These are phyloP conservation scores for Phytopythium cucurbitacearum DNA, from an alignment of 352 stramenopile species.

Conservation along the genomic window DNA sequence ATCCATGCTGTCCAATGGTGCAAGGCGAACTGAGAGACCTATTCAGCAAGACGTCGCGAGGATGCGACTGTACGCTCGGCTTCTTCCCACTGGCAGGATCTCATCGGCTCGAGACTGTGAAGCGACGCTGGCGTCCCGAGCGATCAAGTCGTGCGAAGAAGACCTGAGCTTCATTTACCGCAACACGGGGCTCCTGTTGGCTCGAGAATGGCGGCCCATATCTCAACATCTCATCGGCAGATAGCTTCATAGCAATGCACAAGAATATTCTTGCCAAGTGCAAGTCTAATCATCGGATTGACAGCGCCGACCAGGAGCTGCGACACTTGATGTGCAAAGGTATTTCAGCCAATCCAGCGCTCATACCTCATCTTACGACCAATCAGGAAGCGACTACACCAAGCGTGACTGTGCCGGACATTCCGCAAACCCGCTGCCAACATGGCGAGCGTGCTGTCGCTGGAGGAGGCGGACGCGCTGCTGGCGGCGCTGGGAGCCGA, in stretches of 20 bases:
- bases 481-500: conserved; percentile 6
- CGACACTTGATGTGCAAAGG: no score
- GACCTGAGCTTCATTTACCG: conserved; percentile 33
- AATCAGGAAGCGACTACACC: no score
- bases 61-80: conserved; percentile 3
- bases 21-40: not conserved
- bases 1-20: not conserved
- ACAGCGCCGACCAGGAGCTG: no score
- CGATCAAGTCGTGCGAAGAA: conserved; percentile 26
- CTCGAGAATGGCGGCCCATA: no score
- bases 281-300: no score
- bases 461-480: conserved; percentile 9
- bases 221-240: no score
- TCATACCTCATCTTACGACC: no score
- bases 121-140: not conserved
- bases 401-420: no score
- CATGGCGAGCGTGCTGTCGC: conserved; percentile 2
- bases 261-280: no score
- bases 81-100: not conserved
- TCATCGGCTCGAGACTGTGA: not conserved
- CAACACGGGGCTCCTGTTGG: conserved; percentile 21
- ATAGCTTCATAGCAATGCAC: no score
- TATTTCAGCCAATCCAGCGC: no score
- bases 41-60: not conserved
- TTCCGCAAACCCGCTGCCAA: no score